Conservation (phyloP, 202 grass and related monocot species). For the Setaria viridis region DNA sequence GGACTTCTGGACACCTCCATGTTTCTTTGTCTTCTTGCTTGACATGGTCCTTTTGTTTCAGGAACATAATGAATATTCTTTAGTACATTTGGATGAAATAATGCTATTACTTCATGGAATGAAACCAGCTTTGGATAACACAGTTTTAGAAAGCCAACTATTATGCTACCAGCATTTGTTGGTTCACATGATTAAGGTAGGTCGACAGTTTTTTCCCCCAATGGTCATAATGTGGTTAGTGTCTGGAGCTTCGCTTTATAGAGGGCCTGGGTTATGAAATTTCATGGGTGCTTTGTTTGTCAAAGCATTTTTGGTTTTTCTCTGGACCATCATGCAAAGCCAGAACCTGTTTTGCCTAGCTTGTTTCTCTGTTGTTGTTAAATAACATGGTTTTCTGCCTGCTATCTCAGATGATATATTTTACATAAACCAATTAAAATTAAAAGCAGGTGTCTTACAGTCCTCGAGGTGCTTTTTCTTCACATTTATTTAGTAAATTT, state of each 20-base stretch:
- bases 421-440: neutral
- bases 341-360: neutral
- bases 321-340: constrained; percentile 15
- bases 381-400: neutral
- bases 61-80: constrained; percentile 73
- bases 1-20: constrained; percentile 2
- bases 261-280: constrained; percentile 1
- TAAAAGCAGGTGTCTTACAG: neutral
- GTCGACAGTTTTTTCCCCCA: constrained; percentile 1
- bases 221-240: constrained; percentile 12
- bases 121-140: constrained; percentile 56
- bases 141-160: constrained; percentile 66
- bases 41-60: constrained; percentile 47
- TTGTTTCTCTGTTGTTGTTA: constrained; percentile 8
- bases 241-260: constrained; percentile 16
- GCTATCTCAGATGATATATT: constrained; percentile 1
- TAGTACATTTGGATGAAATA: constrained; percentile 79
- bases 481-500: constrained; percentile 15
- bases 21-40: constrained; percentile 27
- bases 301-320: constrained; percentile 10
- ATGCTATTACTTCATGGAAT: constrained; percentile 85
- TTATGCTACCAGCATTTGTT: constrained; percentile 91
- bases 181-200: constrained; percentile 87
- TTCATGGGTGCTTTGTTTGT: neutral
- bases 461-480: constrained; percentile 6